phyloP scores from a whole-genome alignment of 345 rosid genomes.

The Lepidium sativum region DNA sequence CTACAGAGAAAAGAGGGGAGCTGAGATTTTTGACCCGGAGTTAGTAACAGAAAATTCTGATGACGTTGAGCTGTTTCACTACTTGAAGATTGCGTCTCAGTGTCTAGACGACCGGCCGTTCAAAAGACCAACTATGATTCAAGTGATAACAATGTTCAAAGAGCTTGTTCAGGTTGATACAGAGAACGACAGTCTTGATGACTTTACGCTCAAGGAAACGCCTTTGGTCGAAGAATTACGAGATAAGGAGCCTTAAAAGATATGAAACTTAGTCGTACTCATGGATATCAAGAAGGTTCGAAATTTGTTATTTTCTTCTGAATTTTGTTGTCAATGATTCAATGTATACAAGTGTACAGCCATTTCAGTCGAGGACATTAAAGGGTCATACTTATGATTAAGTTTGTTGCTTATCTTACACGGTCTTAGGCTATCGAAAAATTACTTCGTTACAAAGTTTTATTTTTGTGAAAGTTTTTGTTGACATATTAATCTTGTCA shows the following conservation, averaged over 20 bases:
- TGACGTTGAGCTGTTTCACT: conserved; percentile 65
- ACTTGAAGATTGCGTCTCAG: conserved; percentile 55
- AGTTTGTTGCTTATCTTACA: neutral
- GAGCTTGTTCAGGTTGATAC: conserved; percentile 59
- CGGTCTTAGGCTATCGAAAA: neutral
- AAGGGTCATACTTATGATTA: neutral
- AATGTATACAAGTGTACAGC: conserved; percentile 4
- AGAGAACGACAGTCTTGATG: conserved; percentile 39
- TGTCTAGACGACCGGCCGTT: conserved; percentile 71
- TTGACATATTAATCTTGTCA: neutral
- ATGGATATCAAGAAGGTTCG: neutral
- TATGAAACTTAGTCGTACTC: neutral
- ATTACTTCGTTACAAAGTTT: neutral
- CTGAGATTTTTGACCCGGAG: conserved; percentile 66
- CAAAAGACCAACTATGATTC: conserved; percentile 77
- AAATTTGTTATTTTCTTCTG: neutral
- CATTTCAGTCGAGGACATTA: neutral
- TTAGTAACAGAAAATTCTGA: conserved; percentile 55
- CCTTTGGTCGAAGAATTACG: conserved; percentile 22
- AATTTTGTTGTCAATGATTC: neutral
- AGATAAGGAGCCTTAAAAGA: conserved; percentile 9
- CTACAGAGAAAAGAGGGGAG: conserved; percentile 44
- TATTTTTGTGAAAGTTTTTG: neutral
- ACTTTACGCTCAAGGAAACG: conserved; percentile 23
- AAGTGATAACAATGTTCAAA: conserved; percentile 69